A percentile compares a stretch with the other conserved stretches of the same genome.
These are phyloP conservation scores for Fusarium pseudocircinatum DNA, from an alignment of 2,329 filamentous ascomycete genomes.

Conservation along the genomic window DNA sequence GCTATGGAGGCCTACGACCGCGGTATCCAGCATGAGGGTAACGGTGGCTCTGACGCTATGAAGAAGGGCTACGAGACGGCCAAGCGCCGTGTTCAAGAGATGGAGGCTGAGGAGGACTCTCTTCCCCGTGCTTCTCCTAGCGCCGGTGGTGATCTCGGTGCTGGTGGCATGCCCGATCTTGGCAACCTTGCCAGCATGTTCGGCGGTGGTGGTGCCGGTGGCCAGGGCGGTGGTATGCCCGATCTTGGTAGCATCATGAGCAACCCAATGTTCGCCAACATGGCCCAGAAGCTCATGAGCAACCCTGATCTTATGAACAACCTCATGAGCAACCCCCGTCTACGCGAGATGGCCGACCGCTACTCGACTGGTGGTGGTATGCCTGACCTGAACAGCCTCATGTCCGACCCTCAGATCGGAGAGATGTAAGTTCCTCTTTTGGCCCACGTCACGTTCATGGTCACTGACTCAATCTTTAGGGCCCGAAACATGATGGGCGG, in stretches of 20 bases:
- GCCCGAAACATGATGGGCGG: slow-evolving; percentile 59
- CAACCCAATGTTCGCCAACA: slow-evolving; percentile 97
- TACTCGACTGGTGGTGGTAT: slow-evolving; percentile 84
- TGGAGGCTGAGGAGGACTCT: slow-evolving; percentile 61
- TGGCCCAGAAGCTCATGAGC: slow-evolving; percentile 97
- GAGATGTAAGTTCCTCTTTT: slow-evolving; percentile 77
- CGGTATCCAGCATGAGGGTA: slow-evolving; percentile 94
- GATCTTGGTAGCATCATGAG: slow-evolving; percentile 89
- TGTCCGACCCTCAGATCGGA: slow-evolving; percentile 91
- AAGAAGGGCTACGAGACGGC: slow-evolving; percentile 96
- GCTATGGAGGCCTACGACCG: slow-evolving; percentile 94
- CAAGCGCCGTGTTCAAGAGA: slow-evolving; percentile 85
- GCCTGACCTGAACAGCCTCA: slow-evolving; percentile 85
- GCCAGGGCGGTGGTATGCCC: slow-evolving; percentile 82
- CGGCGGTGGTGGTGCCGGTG: slow-evolving; percentile 66
- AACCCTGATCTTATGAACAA: slow-evolving; percentile 93
- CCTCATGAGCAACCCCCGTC: slow-evolving; percentile 91
- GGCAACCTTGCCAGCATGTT: slow-evolving; percentile 77
- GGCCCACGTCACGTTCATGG: not conserved
- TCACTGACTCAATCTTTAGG: slow-evolving; percentile 44
- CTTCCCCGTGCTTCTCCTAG: slow-evolving; percentile 60
- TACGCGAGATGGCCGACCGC: slow-evolving; percentile 86
- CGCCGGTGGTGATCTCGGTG: slow-evolving; percentile 60
- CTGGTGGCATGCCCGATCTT: slow-evolving; percentile 72
- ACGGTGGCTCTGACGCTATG: slow-evolving; percentile 95